These are phyloP conservation scores for Atkinsonella texensis DNA, from an alignment of 2,329 filamentous ascomycete species.

Conservation along the genomic window DNA sequence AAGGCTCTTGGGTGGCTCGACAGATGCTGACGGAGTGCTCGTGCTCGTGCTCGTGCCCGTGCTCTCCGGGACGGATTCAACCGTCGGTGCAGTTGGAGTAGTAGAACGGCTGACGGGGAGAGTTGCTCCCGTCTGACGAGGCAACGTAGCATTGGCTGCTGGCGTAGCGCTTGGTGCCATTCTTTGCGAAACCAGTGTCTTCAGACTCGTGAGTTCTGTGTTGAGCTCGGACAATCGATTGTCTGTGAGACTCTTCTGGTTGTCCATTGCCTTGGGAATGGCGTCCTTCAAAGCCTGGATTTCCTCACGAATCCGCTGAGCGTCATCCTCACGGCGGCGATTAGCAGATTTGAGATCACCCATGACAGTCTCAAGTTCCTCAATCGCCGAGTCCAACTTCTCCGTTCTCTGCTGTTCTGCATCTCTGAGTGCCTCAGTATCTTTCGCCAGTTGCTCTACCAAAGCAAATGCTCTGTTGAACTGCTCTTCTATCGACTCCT, in stretches of 20 bases:
- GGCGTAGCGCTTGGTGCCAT: conserved; percentile 31
- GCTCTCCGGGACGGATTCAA: conserved; percentile 13
- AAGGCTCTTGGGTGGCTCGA: conserved; percentile 21
- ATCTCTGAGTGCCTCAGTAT: conserved; percentile 78
- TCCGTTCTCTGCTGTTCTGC: conserved; percentile 78
- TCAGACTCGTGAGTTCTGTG: conserved; percentile 80
- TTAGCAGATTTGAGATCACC: conserved; percentile 70
- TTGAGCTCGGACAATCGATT: conserved; percentile 73
- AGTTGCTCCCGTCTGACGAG: conserved; percentile 1
- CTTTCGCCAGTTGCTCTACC: conserved; percentile 82
- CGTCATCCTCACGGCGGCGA: conserved; percentile 75
- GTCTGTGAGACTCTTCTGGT: conserved; percentile 76
- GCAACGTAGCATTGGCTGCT: conserved; percentile 11
- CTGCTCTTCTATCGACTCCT: conserved; percentile 80
- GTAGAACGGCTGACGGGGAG: conserved; percentile 1
- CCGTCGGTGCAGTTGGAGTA: conserved; percentile 11
- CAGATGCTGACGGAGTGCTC: conserved; percentile 11
- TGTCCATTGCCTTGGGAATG: conserved; percentile 79
- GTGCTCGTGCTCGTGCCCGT: conserved; percentile 14
- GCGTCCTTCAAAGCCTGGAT: conserved; percentile 70
- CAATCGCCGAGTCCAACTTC: conserved; percentile 67
- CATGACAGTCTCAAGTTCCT: conserved; percentile 76
- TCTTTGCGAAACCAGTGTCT: conserved; percentile 64
- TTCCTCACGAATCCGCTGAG: conserved; percentile 74
- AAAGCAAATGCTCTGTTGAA: conserved; percentile 87